Percentiles rank a stretch among this genome's conserved stretches.
Evolutionary conservation across 148 eudicot species (phyloP).

Genomic region (Spergularia marina): DNA sequence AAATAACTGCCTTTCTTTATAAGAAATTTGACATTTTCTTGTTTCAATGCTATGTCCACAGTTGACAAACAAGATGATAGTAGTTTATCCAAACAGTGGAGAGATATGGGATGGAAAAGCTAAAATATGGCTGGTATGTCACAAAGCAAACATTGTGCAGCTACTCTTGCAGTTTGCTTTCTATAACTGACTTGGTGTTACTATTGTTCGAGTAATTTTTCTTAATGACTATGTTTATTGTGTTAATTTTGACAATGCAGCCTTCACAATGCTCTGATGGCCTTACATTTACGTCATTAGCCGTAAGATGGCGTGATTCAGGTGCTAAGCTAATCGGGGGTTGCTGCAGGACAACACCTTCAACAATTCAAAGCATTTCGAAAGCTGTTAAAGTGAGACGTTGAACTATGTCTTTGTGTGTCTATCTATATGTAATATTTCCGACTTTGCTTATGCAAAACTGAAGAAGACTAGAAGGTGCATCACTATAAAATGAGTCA

Average conservation of each 20-base stretch:
- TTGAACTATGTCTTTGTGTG: neutral
- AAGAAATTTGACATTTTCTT: neutral
- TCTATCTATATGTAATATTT: neutral
- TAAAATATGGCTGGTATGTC: constrained; percentile 86
- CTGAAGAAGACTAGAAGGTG: too few relatives aligned
- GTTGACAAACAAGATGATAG: constrained; percentile 62
- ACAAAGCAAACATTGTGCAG: neutral
- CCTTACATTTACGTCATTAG: constrained; percentile 47
- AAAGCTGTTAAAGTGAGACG: constrained; percentile 39
- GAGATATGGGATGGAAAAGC: constrained; percentile 82
- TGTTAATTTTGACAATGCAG: constrained; percentile 34
- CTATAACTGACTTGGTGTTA: neutral
- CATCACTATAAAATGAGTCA: neutral
- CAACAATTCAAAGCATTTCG: constrained; percentile 57
- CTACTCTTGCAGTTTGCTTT: neutral
- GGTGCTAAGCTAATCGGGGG: constrained; percentile 89
- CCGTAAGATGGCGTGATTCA: constrained; percentile 65
- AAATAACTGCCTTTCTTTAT: neutral
- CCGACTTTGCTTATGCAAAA: too few relatives aligned
- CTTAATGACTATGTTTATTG: neutral
- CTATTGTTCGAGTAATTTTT: neutral
- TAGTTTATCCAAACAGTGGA: constrained; percentile 88
- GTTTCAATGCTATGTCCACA: constrained; percentile 21
- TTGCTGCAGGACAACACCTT: constrained; percentile 77
- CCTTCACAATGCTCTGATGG: constrained; percentile 71